Evolutionary conservation across 129 eudicot genomes (phyloP).

Genomic region (Lactuca sativa): DNA sequence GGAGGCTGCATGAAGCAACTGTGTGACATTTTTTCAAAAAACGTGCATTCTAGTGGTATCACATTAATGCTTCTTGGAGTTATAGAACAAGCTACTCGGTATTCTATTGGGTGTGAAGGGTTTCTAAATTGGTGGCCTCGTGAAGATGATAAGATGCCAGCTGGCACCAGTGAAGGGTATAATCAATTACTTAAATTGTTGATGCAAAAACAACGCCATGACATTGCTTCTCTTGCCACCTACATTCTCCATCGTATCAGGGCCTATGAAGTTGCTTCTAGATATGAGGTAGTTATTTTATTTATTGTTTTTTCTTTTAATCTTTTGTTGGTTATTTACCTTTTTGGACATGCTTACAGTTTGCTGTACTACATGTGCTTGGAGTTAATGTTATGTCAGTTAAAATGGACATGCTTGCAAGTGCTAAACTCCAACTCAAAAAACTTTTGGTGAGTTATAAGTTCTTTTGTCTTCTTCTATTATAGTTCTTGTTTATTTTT

Average conservation of each 20-base stretch:
- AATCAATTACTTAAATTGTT: conserved; percentile 74
- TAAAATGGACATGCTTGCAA: conserved; percentile 62
- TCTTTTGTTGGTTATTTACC: conserved; percentile 7
- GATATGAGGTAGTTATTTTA: conserved; percentile 68
- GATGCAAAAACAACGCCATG: conserved; percentile 87
- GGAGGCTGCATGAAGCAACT: conserved; percentile 92
- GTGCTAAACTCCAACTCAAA: conserved; percentile 69
- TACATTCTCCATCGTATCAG: conserved; percentile 82
- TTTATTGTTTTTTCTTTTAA: conserved; percentile 10
- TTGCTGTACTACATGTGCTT: conserved; percentile 61
- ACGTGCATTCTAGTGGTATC: conserved; percentile 48
- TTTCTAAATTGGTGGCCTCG: conserved; percentile 98
- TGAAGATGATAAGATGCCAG: conserved; percentile 77
- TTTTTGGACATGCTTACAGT: conserved; percentile 40
- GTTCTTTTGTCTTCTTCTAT: neutral
- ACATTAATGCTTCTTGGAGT: conserved; percentile 77
- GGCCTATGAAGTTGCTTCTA: conserved; percentile 82
- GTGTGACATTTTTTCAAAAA: conserved; percentile 45
- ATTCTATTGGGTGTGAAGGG: conserved; percentile 96
- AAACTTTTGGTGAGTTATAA: conserved; percentile 69
- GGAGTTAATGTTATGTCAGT: conserved; percentile 44
- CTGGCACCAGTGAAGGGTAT: conserved; percentile 80
- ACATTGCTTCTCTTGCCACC: conserved; percentile 85
- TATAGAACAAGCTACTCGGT: conserved; percentile 79
- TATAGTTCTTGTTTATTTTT: conserved; percentile 12